Conservation (phyloP, 2,329 filamentous ascomycete genomes). For the Eutypa lata region DNA sequence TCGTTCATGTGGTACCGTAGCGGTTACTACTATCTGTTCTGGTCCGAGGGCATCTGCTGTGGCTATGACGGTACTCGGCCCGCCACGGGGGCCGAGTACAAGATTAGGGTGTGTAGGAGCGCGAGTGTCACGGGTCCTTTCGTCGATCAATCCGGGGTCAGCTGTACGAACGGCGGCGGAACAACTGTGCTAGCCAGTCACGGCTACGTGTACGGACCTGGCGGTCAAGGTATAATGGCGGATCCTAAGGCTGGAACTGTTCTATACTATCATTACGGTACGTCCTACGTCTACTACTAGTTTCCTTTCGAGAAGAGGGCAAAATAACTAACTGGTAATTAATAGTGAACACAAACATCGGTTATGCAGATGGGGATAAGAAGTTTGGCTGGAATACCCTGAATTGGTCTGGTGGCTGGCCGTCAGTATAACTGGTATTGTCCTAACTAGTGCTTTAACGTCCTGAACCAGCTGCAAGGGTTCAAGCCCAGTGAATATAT, state of each 20-base stretch:
- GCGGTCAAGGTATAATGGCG: conserved; percentile 57
- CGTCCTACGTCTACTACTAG: background rate
- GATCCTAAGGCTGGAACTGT: conserved; percentile 49
- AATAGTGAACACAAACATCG: conserved; percentile 47
- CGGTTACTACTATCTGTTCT: conserved; percentile 64
- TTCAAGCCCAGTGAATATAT: no score
- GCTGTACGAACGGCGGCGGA: conserved; percentile 55
- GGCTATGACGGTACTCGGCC: conserved; percentile 50
- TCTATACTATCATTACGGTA: conserved; percentile 59
- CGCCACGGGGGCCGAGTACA: conserved; percentile 59
- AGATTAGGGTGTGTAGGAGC: conserved; percentile 63
- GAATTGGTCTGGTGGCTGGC: conserved; percentile 42
- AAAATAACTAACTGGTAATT: no score
- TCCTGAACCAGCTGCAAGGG: no score
- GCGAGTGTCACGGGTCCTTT: conserved; percentile 49
- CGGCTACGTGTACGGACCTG: conserved; percentile 57
- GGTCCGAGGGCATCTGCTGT: conserved; percentile 60
- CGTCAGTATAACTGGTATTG: conserved; percentile 30
- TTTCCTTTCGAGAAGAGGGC: no score
- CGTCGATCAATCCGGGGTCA: conserved; percentile 51
- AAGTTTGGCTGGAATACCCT: conserved; percentile 45
- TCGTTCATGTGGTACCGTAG: conserved; percentile 53
- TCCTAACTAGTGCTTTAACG: background rate
- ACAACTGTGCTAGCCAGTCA: conserved; percentile 57
- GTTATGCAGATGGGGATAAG: conserved; percentile 45